Percentiles rank a stretch among this genome's conserved stretches.
These are phyloP conservation scores for Acarospora socialis DNA, from an alignment of 2,329 filamentous ascomycete species.

Conservation along the genomic window DNA sequence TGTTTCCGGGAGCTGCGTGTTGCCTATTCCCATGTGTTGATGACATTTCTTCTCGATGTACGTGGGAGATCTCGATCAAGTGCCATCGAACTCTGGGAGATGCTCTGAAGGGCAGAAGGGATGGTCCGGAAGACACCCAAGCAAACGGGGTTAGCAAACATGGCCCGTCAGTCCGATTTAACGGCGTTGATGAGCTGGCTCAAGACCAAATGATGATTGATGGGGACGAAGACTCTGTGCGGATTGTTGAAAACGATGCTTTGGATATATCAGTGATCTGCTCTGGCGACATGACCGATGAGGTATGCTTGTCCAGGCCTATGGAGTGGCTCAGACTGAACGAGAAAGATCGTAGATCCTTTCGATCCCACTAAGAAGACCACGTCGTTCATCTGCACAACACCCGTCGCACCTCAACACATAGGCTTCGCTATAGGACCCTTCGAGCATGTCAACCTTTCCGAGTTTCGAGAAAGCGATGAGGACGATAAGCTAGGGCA, in stretches of 20 bases:
- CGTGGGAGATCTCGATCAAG: conserved; percentile 79
- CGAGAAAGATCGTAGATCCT: conserved; percentile 46
- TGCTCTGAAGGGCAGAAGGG: conserved; percentile 28
- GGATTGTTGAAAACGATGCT: conserved; percentile 73
- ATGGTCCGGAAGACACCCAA: conserved; percentile 4
- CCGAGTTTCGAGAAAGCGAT: conserved; percentile 76
- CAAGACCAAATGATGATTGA: no score
- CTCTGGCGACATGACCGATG: conserved; percentile 77
- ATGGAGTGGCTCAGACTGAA: conserved; percentile 9
- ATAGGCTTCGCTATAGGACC: conserved; percentile 89
- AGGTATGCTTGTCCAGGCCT: conserved; percentile 31
- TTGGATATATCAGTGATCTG: conserved; percentile 83
- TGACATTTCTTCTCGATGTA: conserved; percentile 63
- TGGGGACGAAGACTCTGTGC: neutral
- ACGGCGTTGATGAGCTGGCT: no score
- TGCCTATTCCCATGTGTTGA: conserved; percentile 92
- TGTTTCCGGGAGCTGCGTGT: conserved; percentile 63
- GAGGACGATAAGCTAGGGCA: conserved; percentile 82
- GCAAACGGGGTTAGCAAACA: no score
- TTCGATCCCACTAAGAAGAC: conserved; percentile 72
- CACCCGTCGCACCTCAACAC: conserved; percentile 69
- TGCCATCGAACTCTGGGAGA: conserved; percentile 79
- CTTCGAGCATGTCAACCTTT: conserved; percentile 84
- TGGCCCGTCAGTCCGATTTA: no score
- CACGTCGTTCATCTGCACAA: conserved; percentile 65